phyloP scores from a whole-genome alignment of 2,329 filamentous ascomycete species.

The Ophiostoma australiae region DNA sequence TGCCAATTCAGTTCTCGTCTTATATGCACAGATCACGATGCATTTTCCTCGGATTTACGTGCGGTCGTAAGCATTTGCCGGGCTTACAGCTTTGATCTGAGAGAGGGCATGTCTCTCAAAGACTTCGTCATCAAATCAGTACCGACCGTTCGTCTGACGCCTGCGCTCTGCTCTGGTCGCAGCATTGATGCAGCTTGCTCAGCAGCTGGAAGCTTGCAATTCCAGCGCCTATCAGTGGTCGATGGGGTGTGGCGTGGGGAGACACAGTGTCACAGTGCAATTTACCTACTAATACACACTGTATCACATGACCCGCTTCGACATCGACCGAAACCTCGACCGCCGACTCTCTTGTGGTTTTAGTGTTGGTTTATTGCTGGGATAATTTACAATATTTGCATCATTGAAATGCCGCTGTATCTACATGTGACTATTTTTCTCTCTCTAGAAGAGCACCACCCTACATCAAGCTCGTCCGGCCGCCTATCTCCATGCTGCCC shows the following conservation, averaged over 20 bases:
- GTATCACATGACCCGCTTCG: background rate
- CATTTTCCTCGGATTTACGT: background rate
- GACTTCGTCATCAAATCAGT: background rate
- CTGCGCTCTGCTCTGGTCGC: background rate
- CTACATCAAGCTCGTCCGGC: constrained; percentile 87
- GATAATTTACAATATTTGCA: background rate
- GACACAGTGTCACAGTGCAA: background rate
- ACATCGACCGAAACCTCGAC: background rate
- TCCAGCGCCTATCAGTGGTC: constrained; percentile 9
- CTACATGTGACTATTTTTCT: background rate
- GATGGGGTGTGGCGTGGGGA: background rate
- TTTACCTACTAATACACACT: background rate
- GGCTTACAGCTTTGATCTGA: background rate
- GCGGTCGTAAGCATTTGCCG: constrained; percentile 1
- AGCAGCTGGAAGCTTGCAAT: constrained; percentile 8
- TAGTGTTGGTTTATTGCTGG: background rate
- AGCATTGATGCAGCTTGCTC: background rate
- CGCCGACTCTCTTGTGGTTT: background rate
- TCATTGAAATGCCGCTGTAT: background rate
- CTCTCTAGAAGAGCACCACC: background rate
- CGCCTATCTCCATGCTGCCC: constrained; percentile 85
- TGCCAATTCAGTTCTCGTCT: background rate
- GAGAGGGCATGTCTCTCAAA: background rate
- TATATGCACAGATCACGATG: background rate
- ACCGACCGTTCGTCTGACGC: background rate